A percentile compares a stretch with the other conserved stretches of the same genome.
phyloP scores from a whole-genome alignment of 2,329 filamentous ascomycete genomes.

The Sarocladium brachiariae region DNA sequence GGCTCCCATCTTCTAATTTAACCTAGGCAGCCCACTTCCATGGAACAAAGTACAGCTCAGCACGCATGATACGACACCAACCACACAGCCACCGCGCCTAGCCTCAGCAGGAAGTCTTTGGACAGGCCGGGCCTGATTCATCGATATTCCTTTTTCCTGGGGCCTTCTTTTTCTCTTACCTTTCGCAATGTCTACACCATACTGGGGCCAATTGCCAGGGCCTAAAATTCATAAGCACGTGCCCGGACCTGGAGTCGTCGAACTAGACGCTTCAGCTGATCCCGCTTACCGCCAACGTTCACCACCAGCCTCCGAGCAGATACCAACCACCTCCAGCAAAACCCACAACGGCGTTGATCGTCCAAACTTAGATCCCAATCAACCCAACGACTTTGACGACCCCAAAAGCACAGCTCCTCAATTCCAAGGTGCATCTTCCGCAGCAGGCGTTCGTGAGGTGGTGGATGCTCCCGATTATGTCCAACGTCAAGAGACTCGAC shows the following conservation, averaged over 20 bases:
- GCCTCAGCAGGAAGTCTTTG: constrained; percentile 5
- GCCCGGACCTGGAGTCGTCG: constrained; percentile 20
- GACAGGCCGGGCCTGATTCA: too few species aligned
- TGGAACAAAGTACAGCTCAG: not conserved
- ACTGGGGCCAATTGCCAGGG: constrained; percentile 53
- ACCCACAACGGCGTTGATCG: not conserved
- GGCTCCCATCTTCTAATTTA: constrained; percentile 15
- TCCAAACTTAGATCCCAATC: not conserved
- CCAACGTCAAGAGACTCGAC: not conserved
- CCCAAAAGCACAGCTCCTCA: not conserved
- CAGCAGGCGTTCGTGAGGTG: constrained; percentile 8
- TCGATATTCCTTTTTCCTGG: too few species aligned
- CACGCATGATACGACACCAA: not conserved
- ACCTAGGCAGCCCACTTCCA: not conserved
- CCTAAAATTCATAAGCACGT: constrained; percentile 36
- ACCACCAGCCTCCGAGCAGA: constrained; percentile 2
- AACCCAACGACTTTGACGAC: not conserved
- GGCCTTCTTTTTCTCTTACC: constrained; percentile 1
- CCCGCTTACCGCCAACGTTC: not conserved
- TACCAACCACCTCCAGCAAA: constrained; percentile 3
- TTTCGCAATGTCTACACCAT: constrained; percentile 45
- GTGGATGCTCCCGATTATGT: not conserved
- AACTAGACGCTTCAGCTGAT: not conserved
- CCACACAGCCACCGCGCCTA: constrained; percentile 1
- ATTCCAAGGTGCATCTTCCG: constrained; percentile 25